Evolutionary conservation across 441 rosid genomes (phyloP), one percentile per base, ranked within the genome.

Genomic region (Bruguiera hainesii): DNA sequence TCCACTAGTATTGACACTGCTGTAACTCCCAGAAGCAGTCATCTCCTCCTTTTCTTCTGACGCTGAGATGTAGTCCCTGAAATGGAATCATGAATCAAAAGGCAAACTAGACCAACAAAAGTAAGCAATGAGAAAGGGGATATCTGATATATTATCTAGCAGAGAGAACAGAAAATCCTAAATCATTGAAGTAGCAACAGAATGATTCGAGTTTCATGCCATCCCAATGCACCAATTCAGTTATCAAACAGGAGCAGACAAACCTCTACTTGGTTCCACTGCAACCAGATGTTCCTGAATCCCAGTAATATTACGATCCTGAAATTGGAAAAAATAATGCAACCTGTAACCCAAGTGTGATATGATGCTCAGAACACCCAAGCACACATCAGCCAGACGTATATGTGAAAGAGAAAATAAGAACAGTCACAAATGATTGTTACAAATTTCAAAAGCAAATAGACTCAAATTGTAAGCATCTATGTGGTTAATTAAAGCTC

Each of bases 261-360:
- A 73, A 89, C 92, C 90, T 81, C 48, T 70, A 53, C 75, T 66
- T 69, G 61, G 65, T 65, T 56, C 61, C 16, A 64, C 71, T 5
- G 42, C 58, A 20, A 48, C 68, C 66, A 30, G 9, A 64, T 72
- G 79, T 64, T 79, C 81, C 64, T 67, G 79, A 65, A 87, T 79
- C 67, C 84, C 81, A 42, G 75, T 78, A 73, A 86, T 58, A 20
- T 56, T 86, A 59, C 93, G 84, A 20, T 80, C 74, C 91, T 87
- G 80, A 61, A 75, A 70, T 33, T 13, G 48, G 52, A 65, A 65
- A 65, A 19, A 42, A 21, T 19, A 62, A 62, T 46, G 37, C 29
- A n/a, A n/a, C 16, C 18, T 53, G 2, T 18, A 8, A 10, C 30
- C 15, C 64, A 20, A 21, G 21, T 35, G 26, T 65, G 51, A 65